phyloP scores from a whole-genome alignment of 345 rosid species.

The Camelina laxa region DNA sequence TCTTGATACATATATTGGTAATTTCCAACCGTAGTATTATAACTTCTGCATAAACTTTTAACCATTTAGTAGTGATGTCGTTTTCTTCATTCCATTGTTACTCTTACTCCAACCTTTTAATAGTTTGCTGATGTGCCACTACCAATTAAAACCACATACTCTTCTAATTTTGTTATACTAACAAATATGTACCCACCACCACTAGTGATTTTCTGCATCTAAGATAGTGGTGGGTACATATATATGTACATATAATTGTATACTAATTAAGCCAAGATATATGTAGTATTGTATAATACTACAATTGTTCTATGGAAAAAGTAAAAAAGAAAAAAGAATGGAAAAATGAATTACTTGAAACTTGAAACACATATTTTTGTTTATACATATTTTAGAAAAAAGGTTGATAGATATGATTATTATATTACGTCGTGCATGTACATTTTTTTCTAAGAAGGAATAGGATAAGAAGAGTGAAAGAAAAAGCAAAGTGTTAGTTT shows the following conservation, averaged over 20 bases:
- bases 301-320: not conserved
- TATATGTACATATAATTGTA: too few relatives aligned
- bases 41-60: not conserved
- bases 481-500: slow-evolving; percentile 46
- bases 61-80: slow-evolving; percentile 11
- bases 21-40: slow-evolving; percentile 5
- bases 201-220: too few relatives aligned
- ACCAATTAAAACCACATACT: not conserved
- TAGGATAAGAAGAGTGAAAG: slow-evolving; percentile 29
- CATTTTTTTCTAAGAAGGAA: slow-evolving; percentile 32
- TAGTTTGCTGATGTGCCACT: not conserved
- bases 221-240: too few relatives aligned
- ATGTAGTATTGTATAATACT: too few relatives aligned
- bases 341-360: not conserved
- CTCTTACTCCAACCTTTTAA: slow-evolving; percentile 2
- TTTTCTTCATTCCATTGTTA: slow-evolving; percentile 8
- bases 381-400: not conserved
- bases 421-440: slow-evolving; percentile 23
- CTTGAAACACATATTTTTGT: slow-evolving; percentile 5
- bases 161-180: not conserved
- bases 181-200: not conserved
- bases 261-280: too few relatives aligned
- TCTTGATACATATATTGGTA: not conserved
- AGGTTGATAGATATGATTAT: slow-evolving; percentile 8
- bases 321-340: not conserved